Evolutionary conservation across 2,329 filamentous ascomycete genomes (phyloP), one percentile per base, ranked within the genome.

Genomic region (Arthrobotrys conoides): DNA sequence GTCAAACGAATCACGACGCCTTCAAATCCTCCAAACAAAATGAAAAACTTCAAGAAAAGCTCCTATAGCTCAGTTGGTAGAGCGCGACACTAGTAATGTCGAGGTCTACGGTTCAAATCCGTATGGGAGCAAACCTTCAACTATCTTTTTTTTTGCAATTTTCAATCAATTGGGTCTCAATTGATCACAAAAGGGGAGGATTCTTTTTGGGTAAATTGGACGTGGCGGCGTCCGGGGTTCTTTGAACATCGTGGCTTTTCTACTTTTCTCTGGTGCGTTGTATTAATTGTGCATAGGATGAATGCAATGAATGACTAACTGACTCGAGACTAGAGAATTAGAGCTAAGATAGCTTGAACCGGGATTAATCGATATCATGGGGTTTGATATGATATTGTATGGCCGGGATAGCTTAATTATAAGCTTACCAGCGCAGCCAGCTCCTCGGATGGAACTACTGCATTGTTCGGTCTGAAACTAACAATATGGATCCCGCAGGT

Each of bases 71-170:
- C 68, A 71, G 68, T 64, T 71, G 68, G 68, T 71, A 71, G 68
- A 71, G 68, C 68, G 68, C 68, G 68, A 71, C 68, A 71, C 68
- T 71, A 71, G 68, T 71, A 71, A 71, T 71, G 68, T 71, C 68
- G 68, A 71, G 68, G 68, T 71, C 68, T 55, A 33, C 68, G 44
- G 68, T 71, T 71, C 68, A 63, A 71, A 41, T 71, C 68, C 44
- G 68, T 53, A 55, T 71, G 57, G 55, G 36, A 71, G 68, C 68
- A 71, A 46, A 9, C 4, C 5, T 18, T 30, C 10, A 51, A 6
- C n/a, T 8, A 18, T 64, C 10, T 14, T 64, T 49, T 38, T n/a
- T 64, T 48, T 27, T 46, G 36, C 36, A n/a, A n/a, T n/a, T n/a
- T n/a, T n/a, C n/a, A n/a, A 27, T 64, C 36, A 64, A 64, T 64